These are phyloP conservation scores for Seiridium unicorne DNA, from an alignment of 2,329 filamentous ascomycete species.

Conservation along the genomic window DNA sequence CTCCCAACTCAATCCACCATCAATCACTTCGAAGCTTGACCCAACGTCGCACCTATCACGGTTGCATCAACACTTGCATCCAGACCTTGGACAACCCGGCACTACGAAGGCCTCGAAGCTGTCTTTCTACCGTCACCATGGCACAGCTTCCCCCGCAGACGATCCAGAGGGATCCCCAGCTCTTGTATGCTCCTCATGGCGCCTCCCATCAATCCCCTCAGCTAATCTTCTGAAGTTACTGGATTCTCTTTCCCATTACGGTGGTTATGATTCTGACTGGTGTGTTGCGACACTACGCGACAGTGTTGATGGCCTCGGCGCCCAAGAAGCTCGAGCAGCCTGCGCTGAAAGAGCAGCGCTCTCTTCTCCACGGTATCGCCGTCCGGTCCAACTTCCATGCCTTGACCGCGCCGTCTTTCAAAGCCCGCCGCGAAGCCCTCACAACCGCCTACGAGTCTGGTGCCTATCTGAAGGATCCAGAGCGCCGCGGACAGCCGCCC, in stretches of 20 bases:
- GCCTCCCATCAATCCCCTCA: not conserved
- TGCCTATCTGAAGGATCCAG: conserved; percentile 84
- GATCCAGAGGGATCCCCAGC: conserved; percentile 96
- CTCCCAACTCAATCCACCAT: conserved; percentile 2
- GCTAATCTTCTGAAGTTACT: conserved; percentile 66
- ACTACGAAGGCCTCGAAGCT: not conserved
- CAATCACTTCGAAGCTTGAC: not conserved
- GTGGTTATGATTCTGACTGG: conserved; percentile 97
- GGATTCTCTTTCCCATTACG: conserved; percentile 97
- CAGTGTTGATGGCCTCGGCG: conserved; percentile 79
- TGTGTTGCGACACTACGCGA: conserved; percentile 92
- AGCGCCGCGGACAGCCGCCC: conserved; percentile 79
- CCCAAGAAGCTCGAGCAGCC: conserved; percentile 80
- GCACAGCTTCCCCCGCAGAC: conserved; percentile 84
- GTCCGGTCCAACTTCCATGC: conserved; percentile 80
- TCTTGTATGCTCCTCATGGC: conserved; percentile 68
- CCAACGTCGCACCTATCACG: not conserved
- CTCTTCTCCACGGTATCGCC: conserved; percentile 78
- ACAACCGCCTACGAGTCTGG: conserved; percentile 81
- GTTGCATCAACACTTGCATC: not conserved
- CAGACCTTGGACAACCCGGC: too few species aligned
- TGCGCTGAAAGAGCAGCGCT: conserved; percentile 81
- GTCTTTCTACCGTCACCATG: conserved; percentile 51
- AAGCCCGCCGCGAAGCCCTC: conserved; percentile 76
- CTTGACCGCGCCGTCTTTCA: conserved; percentile 76